phyloP scores from a whole-genome alignment of 495 filamentous ascomycete genomes.

The Halenospora varia region DNA sequence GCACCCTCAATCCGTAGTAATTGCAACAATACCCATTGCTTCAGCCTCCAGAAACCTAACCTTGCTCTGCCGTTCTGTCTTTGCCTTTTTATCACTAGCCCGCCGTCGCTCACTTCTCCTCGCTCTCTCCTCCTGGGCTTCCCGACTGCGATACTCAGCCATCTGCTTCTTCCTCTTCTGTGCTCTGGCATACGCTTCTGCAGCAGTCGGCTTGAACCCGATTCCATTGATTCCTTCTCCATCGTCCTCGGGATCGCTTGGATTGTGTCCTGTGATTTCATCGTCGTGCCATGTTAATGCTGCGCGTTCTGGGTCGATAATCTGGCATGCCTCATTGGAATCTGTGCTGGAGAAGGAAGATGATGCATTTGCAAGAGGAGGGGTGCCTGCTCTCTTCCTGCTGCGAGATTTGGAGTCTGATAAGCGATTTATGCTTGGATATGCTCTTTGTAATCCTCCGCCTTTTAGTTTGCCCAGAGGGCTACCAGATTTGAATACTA shows the following conservation, averaged over 20 bases:
- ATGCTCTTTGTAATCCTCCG: conserved; percentile 27
- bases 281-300: conserved; percentile 77
- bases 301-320: conserved; percentile 47
- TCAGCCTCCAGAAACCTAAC: conserved; percentile 26
- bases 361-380: conserved; percentile 24
- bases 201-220: conserved; percentile 84
- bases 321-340: conserved; percentile 7
- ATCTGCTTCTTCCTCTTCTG: conserved; percentile 79
- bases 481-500: conserved; percentile 15
- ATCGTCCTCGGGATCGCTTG: conserved; percentile 69
- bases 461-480: conserved; percentile 13
- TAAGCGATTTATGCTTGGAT: conserved; percentile 35
- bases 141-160: conserved; percentile 75
- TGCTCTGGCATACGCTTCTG: conserved; percentile 70
- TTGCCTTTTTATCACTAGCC: conserved; percentile 31
- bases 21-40: conserved; percentile 4
- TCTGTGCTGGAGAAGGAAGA: neutral
- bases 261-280: conserved; percentile 80
- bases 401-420: conserved; percentile 37
- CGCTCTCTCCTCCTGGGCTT: conserved; percentile 78
- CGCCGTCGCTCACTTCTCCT: conserved; percentile 60
- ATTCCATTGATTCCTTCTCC: conserved; percentile 85
- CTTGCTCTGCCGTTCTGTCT: conserved; percentile 14
- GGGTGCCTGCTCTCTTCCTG: conserved; percentile 39
- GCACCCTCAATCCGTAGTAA: neutral